Evolutionary conservation across 495 filamentous ascomycete species (phyloP), one percentile per base, ranked within the genome.

Genomic region (Mytilinidion resinicola): DNA sequence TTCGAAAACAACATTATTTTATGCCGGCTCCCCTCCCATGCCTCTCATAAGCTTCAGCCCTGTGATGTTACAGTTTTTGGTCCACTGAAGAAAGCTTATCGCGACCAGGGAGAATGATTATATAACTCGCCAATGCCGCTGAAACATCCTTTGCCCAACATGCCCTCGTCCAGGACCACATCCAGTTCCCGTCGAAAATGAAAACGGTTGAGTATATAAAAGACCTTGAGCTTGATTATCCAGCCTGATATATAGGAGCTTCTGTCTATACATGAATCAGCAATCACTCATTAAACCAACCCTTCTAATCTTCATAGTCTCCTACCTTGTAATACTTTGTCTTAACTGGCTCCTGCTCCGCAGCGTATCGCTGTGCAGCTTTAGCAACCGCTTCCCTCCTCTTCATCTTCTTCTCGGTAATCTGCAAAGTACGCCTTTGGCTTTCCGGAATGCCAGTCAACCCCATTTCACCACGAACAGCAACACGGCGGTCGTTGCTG

Each of bases 361-460:
- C 37, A 39, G 37, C 37, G 37, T 39, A 39, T 39, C 37, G 37
- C 37, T 39, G 37, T 39, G 37, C 37, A 39, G 63, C 56, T 35
- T 49, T 42, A 48, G 62, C 61, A 25, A 65, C 58, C 39, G 61
- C 61, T 38, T 64, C 61, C 20, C 62, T 64, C 58, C 65, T 65
- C 59, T 65, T 41, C 50, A 49, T 49, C 65, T 67, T 67, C 55
- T 60, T 67, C 59, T 67, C 58, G 33, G 59, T 48, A 14, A 57
- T 44, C 14, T 49, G 19, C 51, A 67, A 44, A 39, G 62, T 55
- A 36, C 50, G 62, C 59, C 49, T 56, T 42, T 67, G 65, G 21
- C 49, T 41, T 50, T 47, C 51, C 34, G 65, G 55, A 53, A 67
- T 48, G 33, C 65, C 65, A 19, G 58, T 14, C 19, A 67, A 20